phyloP scores from a whole-genome alignment of 2,329 filamentous ascomycete species.

The Colletotrichum caudatum region DNA sequence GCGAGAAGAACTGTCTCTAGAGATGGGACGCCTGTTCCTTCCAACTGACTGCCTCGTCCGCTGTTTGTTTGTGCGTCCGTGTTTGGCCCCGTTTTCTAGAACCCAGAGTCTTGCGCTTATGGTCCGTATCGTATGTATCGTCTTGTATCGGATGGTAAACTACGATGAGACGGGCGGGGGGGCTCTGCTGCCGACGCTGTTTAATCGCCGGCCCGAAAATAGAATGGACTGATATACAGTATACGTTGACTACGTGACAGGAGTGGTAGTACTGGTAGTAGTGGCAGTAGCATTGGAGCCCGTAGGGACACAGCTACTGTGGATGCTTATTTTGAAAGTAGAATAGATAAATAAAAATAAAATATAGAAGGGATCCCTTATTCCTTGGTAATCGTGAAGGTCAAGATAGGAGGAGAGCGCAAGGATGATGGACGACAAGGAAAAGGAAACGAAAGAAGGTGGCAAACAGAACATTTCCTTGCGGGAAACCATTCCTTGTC shows the following conservation, averaged over 20 bases:
- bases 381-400: slow-evolving; percentile 23
- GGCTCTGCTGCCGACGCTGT: slow-evolving; percentile 23
- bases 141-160: slow-evolving; percentile 15
- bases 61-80: slow-evolving; percentile 13
- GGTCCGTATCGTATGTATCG: not conserved
- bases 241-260: too few relatives aligned
- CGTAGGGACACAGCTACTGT: slow-evolving; percentile 26
- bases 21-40: slow-evolving; percentile 39
- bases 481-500: not conserved
- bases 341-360: too few relatives aligned
- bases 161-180: slow-evolving; percentile 37
- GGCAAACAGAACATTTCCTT: slow-evolving; percentile 5
- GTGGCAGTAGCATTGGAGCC: too few relatives aligned
- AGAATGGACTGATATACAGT: slow-evolving; percentile 27
- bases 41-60: slow-evolving; percentile 4
- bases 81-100: slow-evolving; percentile 24
- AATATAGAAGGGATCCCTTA: slow-evolving; percentile 30
- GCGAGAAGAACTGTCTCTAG: not conserved
- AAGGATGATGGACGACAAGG: slow-evolving; percentile 37
- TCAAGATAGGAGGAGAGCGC: slow-evolving; percentile 18
- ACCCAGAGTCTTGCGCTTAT: slow-evolving; percentile 9
- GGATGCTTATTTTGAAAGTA: slow-evolving; percentile 26
- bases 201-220: slow-evolving; percentile 41
- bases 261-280: too few relatives aligned
- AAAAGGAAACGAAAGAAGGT: slow-evolving; percentile 32